Conservation (phyloP, 345 rosid genomes). For the Capsella bursapastoris region DNA sequence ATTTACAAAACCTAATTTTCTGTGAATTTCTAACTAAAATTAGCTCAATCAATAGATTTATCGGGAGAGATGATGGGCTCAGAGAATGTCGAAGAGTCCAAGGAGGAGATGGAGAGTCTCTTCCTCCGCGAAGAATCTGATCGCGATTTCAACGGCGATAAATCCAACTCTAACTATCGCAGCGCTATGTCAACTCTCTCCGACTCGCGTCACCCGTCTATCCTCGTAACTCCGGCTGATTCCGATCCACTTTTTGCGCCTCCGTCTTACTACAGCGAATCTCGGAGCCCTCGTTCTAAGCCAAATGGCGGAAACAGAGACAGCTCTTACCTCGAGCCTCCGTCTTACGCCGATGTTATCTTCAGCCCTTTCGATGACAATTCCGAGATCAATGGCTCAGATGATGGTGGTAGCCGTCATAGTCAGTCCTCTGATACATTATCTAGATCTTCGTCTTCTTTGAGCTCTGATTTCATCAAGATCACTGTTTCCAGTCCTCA, state of each 20-base stretch:
- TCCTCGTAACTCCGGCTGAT: slow-evolving; percentile 55
- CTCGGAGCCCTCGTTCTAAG: slow-evolving; percentile 36
- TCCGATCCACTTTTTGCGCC: slow-evolving; percentile 77
- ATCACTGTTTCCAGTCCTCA: slow-evolving; percentile 89
- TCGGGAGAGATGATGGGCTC: slow-evolving; percentile 78
- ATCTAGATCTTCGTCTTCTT: slow-evolving; percentile 65
- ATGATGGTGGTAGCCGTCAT: slow-evolving; percentile 47
- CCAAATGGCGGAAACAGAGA: slow-evolving; percentile 40
- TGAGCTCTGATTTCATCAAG: slow-evolving; percentile 59
- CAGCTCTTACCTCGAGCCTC: slow-evolving; percentile 82
- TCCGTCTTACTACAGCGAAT: background rate
- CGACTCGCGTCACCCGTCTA: slow-evolving; percentile 60
- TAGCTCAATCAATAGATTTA: slow-evolving; percentile 3
- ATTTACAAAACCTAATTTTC: background rate
- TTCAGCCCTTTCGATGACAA: slow-evolving; percentile 80
- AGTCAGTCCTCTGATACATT: slow-evolving; percentile 51
- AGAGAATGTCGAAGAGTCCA: slow-evolving; percentile 64
- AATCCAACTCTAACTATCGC: slow-evolving; percentile 56
- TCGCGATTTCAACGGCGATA: slow-evolving; percentile 19
- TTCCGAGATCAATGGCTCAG: slow-evolving; percentile 64
- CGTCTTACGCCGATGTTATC: slow-evolving; percentile 83
- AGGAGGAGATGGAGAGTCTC: slow-evolving; percentile 77
- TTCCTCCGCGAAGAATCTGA: slow-evolving; percentile 51
- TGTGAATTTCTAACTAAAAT: slow-evolving; percentile 11
- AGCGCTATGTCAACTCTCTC: slow-evolving; percentile 68